Percentiles rank a stretch among this genome's conserved stretches.
Conservation (phyloP, 768 basidiomycete genomes). For the Russula lepida region DNA sequence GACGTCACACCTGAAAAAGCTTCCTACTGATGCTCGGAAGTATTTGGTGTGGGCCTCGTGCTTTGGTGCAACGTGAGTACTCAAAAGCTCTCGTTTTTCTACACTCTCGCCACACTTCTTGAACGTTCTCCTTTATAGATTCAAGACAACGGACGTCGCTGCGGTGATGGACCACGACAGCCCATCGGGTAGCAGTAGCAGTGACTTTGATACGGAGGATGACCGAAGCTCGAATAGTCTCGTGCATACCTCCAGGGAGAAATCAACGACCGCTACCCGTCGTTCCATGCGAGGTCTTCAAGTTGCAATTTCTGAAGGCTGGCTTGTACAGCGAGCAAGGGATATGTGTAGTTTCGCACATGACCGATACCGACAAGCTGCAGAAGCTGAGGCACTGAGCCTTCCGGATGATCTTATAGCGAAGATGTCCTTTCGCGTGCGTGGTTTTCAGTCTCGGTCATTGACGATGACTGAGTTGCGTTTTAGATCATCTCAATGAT, state of each 20-base stretch:
- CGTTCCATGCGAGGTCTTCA: conserved; percentile 63
- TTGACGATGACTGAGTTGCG: conserved; percentile 1
- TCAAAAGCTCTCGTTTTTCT: not conserved
- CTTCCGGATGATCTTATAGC: conserved; percentile 43
- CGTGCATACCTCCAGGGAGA: conserved; percentile 40
- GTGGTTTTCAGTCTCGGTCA: conserved; percentile 13
- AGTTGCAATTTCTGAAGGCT: conserved; percentile 59
- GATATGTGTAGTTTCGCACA: conserved; percentile 74
- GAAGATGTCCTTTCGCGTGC: conserved; percentile 63
- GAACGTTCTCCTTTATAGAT: conserved; percentile 32
- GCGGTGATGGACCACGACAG: conserved; percentile 70
- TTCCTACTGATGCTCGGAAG: conserved; percentile 56
- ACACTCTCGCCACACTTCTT: not conserved
- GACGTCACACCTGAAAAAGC: conserved; percentile 46
- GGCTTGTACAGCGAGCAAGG: conserved; percentile 61
- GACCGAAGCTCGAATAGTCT: conserved; percentile 47
- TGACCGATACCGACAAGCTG: conserved; percentile 67
- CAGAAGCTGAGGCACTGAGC: conserved; percentile 47
- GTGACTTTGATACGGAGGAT: conserved; percentile 37
- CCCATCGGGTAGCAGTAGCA: conserved; percentile 44
- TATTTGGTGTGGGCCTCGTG: conserved; percentile 66
- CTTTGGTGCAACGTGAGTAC: conserved; percentile 58
- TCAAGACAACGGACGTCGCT: conserved; percentile 66
- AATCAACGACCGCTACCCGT: conserved; percentile 31
- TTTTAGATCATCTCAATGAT: conserved; percentile 61